Evolutionary conservation across 2,329 filamentous ascomycete genomes (phyloP).

Genomic region (Aureobasidium leucospermi): DNA sequence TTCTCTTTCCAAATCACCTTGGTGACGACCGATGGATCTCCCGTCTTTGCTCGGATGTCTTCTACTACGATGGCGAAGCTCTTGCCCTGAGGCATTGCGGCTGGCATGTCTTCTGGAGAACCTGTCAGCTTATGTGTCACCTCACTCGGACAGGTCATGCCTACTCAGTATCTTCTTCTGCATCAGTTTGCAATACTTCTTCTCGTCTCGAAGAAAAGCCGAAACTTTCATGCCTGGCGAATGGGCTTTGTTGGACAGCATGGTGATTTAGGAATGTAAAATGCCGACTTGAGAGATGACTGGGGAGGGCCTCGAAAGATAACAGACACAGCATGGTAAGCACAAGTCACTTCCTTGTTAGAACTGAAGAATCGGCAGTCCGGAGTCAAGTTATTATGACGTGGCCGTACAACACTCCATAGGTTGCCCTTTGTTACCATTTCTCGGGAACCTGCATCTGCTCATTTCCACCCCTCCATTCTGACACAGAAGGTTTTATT

Average conservation of each 20-base stretch:
- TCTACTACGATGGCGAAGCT: background rate
- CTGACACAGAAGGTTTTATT: too few relatives aligned
- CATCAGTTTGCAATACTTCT: background rate
- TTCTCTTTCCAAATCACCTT: conserved; percentile 9
- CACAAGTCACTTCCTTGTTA: background rate
- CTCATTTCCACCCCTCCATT: too few relatives aligned
- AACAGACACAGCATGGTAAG: conserved; percentile 4
- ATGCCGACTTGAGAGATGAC: background rate
- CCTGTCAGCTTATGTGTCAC: background rate
- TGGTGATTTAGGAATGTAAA: background rate
- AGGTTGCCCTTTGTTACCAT: conserved; percentile 1
- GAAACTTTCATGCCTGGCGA: conserved; percentile 4
- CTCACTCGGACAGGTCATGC: background rate
- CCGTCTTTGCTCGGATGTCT: background rate
- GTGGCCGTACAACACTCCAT: background rate
- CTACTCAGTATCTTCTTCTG: conserved; percentile 11
- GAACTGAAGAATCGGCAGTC: background rate
- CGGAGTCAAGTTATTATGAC: background rate
- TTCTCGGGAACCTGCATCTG: background rate
- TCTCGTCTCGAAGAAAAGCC: background rate
- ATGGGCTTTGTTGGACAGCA: background rate
- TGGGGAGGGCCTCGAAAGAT: background rate
- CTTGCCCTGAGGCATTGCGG: conserved; percentile 3
- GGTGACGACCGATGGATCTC: background rate
- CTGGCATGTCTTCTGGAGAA: background rate